phyloP scores from a whole-genome alignment of 768 basidiomycete genomes.

The Tricholoma sp. region DNA sequence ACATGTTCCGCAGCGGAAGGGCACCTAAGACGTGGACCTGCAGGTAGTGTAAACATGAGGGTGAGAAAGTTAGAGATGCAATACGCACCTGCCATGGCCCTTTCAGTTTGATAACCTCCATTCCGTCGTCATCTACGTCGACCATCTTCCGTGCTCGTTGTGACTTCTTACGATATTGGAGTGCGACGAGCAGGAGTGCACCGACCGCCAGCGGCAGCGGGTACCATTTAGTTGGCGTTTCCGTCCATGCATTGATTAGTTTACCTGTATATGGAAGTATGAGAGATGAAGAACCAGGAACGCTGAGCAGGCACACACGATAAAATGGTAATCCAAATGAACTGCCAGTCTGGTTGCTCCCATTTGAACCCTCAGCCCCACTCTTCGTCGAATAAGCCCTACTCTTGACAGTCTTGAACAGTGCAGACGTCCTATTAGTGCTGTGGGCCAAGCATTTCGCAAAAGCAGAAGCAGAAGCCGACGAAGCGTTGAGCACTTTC shows the following conservation, averaged over 20 bases:
- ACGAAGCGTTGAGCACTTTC: conserved; percentile 46
- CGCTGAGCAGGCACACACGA: conserved; percentile 31
- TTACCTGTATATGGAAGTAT: conserved; percentile 36
- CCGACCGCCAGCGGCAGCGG: conserved; percentile 89
- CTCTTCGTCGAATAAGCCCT: conserved; percentile 35
- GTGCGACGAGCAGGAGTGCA: conserved; percentile 75
- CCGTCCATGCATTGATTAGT: conserved; percentile 72
- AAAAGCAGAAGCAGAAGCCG: conserved; percentile 42
- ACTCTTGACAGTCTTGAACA: conserved; percentile 40
- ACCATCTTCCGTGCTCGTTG: conserved; percentile 54
- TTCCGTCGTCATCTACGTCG: conserved; percentile 76
- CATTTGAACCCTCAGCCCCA: conserved; percentile 22
- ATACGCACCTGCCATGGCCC: conserved; percentile 87
- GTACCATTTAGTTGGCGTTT: conserved; percentile 93
- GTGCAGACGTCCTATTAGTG: conserved; percentile 46
- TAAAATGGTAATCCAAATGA: conserved; percentile 42
- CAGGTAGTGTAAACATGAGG: background rate
- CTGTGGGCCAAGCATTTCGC: conserved; percentile 49
- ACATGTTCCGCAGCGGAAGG: conserved; percentile 89
- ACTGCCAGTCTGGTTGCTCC: conserved; percentile 14
- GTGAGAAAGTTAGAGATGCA: background rate
- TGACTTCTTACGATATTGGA: conserved; percentile 66
- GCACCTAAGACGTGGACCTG: conserved; percentile 95
- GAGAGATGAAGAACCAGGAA: conserved; percentile 4
- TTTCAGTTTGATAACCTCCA: conserved; percentile 73